Evolutionary conservation across 257 asterid species (phyloP).

Genomic region (Solanum bulbocastanum): DNA sequence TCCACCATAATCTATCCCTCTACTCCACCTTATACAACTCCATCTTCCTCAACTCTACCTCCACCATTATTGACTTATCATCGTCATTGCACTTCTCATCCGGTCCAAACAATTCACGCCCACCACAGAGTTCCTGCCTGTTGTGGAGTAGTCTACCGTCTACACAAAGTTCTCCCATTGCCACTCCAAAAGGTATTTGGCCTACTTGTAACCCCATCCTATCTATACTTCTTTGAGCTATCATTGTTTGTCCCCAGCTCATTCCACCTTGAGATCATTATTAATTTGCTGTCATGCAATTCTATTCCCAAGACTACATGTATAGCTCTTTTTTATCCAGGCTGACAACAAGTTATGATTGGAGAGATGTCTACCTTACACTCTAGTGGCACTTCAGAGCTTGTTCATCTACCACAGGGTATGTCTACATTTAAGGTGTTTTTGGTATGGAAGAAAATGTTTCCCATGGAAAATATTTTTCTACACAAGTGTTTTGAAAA

Average conservation of each 20-base stretch:
- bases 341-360: background rate
- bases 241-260: background rate
- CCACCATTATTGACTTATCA: background rate
- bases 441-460: background rate
- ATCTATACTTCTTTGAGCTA: background rate
- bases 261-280: background rate
- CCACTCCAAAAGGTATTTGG: background rate
- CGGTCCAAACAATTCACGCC: background rate
- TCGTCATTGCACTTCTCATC: background rate
- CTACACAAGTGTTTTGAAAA: too few relatives aligned
- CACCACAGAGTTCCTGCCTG: background rate
- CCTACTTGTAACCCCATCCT: background rate
- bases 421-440: background rate
- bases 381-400: background rate
- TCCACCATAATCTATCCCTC: background rate
- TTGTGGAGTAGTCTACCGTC: background rate
- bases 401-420: background rate
- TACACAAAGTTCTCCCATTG: background rate
- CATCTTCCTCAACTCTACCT: background rate
- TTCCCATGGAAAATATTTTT: too few relatives aligned
- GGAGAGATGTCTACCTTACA: background rate
- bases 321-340: background rate
- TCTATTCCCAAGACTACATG: background rate
- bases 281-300: background rate
- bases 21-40: background rate